Evolutionary conservation across 1,139 yeast species (phyloP), one percentile per base, ranked within the genome.

Genomic region (Geotrichum carabidarum): DNA sequence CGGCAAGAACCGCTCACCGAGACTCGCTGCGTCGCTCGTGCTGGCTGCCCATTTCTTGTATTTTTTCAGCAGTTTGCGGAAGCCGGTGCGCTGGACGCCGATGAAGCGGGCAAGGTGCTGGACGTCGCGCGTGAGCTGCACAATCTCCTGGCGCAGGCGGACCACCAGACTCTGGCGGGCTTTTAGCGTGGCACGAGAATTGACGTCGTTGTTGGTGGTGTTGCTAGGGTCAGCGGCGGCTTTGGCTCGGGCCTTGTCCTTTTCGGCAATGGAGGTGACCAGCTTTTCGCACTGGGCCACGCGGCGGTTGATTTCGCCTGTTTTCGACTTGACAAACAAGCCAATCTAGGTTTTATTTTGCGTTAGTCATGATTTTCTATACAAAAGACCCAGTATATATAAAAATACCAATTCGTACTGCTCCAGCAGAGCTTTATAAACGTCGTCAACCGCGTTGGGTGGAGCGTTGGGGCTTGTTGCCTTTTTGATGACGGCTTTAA

Each of bases 1-100:
- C 1, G 68, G 66, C 31, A 71, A 62, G 57, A 72, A 71, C 34
- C 62, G 59, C 18, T 62, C 59, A 1, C 71, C 65, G 40, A 69
- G 64, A 55, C 22, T 37, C 2, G 27, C 18, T 11, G 44, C 14
- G 22, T 27, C 30, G 17, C 18, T n/a, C 17, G 47, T 57, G 44
- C 62, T 59, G 22, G 71, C 67, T 32, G 75, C 80, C 72, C 89
- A 82, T 66, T 87, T 87, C 47, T 79, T 65, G 65, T 86, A 84
- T 69, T 90, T 89, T 71, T 90, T 89, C 63, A 89, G 76, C 56
- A 90, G 78, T 70, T 91, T 91, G 60, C 86, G 78, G 50, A 87
- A 74, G 4, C 95, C 96, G 2, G 89, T 83, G 63, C 84, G 83
- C 66, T 90, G 98, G 27, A 90, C 78, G 40, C 86, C 75, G 14